Evolutionary conservation across 2,329 filamentous ascomycete genomes (phyloP), one percentile per base, ranked within the genome.

Genomic region (Paecilomyces formosus): DNA sequence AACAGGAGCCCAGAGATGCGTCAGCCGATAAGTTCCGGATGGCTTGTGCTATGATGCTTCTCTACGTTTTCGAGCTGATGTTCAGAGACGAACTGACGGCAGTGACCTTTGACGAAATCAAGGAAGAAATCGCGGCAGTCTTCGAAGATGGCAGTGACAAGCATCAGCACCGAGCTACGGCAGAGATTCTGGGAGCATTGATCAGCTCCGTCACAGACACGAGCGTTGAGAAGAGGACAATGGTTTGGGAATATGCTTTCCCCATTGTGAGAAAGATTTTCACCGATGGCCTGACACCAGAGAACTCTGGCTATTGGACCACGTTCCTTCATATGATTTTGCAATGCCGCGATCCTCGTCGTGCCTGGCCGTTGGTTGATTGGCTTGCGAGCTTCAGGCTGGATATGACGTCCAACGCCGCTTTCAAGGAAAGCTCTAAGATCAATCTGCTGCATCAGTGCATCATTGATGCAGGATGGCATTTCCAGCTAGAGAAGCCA

Each of bases 391-490:
- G 87, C 57, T 97, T 97, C 83, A 85, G 91, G 30, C 81, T 99
- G 9, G 94, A 99, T 71, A 93, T 97, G 88, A 81, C 85, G 5
- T 97, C 93, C 0, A 97, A 97, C 70, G 94, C 95, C 3, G 94
- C 94, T 0, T 99, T 99, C 82, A 99, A 99, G 73, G 95, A 99
- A 72, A 96, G 93, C 57, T 95, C 93, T 28, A 97, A 97, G 78
- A 90, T 99, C 15, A 88, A 94, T 64, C 79, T 99, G 30, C 80
- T 99, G 18, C 91, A 97, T 65, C 91, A 96, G 64, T 84, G 90
- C 62, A 89, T 99, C 60, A 86, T 87, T 52, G 92, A 96, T 67
- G 85, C 87, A 35, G 94, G 94, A 1, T 99, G 95, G 94, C 94
- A 99, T 73, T 99, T 97, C 80, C 91, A 91, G 62, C 81, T 91